Base-by-base conservation (phyloP, 106 monocot genomes). In the Iris macrosiphon region DNA sequence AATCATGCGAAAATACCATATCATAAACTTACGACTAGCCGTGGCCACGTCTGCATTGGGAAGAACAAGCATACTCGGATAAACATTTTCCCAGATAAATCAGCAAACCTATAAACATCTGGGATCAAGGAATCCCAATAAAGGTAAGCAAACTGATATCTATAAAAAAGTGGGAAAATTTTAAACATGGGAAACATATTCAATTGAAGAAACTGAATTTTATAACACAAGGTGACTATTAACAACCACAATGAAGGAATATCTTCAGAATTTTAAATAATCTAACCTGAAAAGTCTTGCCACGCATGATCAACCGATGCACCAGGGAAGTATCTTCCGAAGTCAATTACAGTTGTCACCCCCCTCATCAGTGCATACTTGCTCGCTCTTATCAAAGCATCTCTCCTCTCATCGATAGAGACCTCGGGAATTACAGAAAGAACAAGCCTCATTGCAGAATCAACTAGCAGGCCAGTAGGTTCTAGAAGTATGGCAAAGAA, bases 61-160 rank as follows among this genome's bases (percentile, higher is more conserved):
- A 96, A 96, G 53, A 80, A 96, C 55, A 96, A 72, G 57, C 79
- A 96, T 54, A 80, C 90, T 80, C 96, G 86, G 47, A 77, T 76
- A 60, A 80, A 51, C 90, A 96, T 90, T 70, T 90, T 78, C 11
- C 72, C 86, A 51, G 66, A 17, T 48, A 82, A 79, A 75, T 86
- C 75, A 52, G 96, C 96, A 89, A 85, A 89, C 67, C 68, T 48
- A 40, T 90, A 96, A 40, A 96, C 77, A 62, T 90, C 96, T 96
- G 72, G 15, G 8, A 40, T 49, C 62, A 8, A 49, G 8, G 31
- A 48, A 27, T 20, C 6, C 1, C 31, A 34, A 21, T 32, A 51
- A 29, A 29, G 1, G 30, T 49, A 15, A 8, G 15, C 21, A 28
- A 29, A 8, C n/a, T n/a, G n/a, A n/a, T n/a, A n/a, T n/a, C n/a